Evolutionary conservation across 768 basidiomycete genomes (phyloP), one percentile per base, ranked within the genome.

Genomic region (Lactarius trivialis): DNA sequence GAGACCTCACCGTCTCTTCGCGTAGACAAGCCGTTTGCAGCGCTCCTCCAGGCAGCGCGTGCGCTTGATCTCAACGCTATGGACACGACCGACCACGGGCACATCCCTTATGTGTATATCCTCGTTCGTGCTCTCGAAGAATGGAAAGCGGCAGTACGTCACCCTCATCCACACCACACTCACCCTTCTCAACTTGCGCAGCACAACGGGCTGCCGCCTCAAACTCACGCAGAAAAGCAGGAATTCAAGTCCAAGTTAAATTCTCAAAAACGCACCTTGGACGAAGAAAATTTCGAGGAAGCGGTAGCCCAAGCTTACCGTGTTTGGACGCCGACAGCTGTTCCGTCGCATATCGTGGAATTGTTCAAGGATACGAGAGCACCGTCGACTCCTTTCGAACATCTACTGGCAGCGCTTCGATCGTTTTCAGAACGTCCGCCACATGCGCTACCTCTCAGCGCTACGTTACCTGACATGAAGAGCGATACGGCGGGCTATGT

Each of bases 221-320:
- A 74, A 74, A 84, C 72, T 33, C 75, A 71, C 36, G 78, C 77
- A 1, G 91, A 97, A 68, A 85, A 88, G 69, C 80, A 86, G 64
- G 84, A 81, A 32, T 96, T 98, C 79, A 93, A 94, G 70, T 75
- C 81, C 36, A 59, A 58, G 3, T 75, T 98, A 49, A 73, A 77
- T n/a, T 75, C 76, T 1, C 82, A 86, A 78, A 85, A 86, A 68
- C 70, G 81, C 60, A 93, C 92, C 69, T 68, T 75, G 0, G 97
- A 99, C 70, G 93, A 98, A 71, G 97, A 99, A 78, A 99, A 98
- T 75, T 94, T 94, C 71, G 96, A 97, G 63, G 96, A 98, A 73
- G 96, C 95, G 2, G 82, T 89, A 69, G 80, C 88, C 7, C 91
- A 97, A 71, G 91, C 89, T 0, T 95, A 91, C 72, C 85, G 90